These are phyloP conservation scores for Torulaspora gathmanii DNA, from an alignment of 805 yeast genomes.

Conservation along the genomic window DNA sequence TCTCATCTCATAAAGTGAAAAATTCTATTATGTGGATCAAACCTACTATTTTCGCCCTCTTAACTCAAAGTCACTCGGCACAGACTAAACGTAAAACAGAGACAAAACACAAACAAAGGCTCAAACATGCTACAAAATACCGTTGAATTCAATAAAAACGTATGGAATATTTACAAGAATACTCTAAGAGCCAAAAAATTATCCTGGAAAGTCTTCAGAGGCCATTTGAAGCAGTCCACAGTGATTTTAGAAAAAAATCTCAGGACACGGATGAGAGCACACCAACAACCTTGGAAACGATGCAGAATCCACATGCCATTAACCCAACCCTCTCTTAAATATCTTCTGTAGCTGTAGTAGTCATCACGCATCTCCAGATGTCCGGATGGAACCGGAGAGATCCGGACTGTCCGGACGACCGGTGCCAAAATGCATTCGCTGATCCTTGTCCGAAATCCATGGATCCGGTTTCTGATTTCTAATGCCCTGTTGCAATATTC, in stretches of 20 bases:
- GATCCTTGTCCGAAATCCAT: background rate
- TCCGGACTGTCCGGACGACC: constrained; percentile 1
- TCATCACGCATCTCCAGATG: background rate
- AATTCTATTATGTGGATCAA: background rate
- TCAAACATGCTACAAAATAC: background rate
- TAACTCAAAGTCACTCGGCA: background rate
- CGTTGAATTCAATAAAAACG: background rate
- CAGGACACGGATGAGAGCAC: no score
- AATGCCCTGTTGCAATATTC: background rate
- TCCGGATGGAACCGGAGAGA: background rate
- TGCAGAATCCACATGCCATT: background rate
- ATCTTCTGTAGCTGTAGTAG: background rate
- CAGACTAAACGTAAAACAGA: constrained; percentile 1
- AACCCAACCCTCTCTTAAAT: background rate
- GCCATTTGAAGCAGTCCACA: no score
- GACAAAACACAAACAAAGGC: background rate
- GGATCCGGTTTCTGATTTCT: constrained; percentile 1
- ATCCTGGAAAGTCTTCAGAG: no score
- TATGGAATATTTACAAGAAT: background rate
- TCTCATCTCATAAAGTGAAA: background rate
- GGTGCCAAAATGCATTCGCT: background rate
- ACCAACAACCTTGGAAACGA: no score
- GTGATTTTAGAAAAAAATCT: no score
- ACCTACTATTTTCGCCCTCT: no score
- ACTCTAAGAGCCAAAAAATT: background rate